Conservation (phyloP, 2,329 filamentous ascomycete genomes). For the Dactylellina parvicollis region DNA sequence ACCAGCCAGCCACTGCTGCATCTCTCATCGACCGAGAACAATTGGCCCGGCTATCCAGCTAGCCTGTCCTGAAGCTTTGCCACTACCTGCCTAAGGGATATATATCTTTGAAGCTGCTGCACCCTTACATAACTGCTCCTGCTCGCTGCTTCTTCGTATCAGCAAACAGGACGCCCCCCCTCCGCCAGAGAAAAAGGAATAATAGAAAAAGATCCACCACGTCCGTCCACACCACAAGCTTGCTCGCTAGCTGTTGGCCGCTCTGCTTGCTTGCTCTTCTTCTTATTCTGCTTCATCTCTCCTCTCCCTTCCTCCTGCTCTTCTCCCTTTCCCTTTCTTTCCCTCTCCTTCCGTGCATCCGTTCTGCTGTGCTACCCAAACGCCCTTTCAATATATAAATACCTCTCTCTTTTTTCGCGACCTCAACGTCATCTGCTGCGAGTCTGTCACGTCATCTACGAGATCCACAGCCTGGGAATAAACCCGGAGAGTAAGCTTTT, state of each 20-base stretch:
- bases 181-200: constrained; percentile 44
- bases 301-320: constrained; percentile 13
- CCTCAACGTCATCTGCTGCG: constrained; percentile 35
- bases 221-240: constrained; percentile 61
- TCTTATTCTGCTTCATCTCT: background rate
- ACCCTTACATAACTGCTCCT: constrained; percentile 28
- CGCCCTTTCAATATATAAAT: background rate
- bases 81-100: constrained; percentile 4
- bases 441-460: constrained; percentile 32
- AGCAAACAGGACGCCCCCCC: constrained; percentile 15
- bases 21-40: constrained; percentile 30
- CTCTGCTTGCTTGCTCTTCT: background rate
- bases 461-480: constrained; percentile 7
- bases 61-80: constrained; percentile 22
- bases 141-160: background rate
- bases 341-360: background rate
- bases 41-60: constrained; percentile 29
- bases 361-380: constrained; percentile 29
- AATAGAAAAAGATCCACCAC: constrained; percentile 61
- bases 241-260: background rate
- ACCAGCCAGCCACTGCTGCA: background rate
- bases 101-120: constrained; percentile 31
- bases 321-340: constrained; percentile 3
- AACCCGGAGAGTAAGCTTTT: constrained; percentile 16
- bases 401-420: constrained; percentile 6